Percentiles rank a stretch among this genome's conserved stretches.
These are phyloP conservation scores for Cercospora zeae-maydis DNA, from an alignment of 2,329 filamentous ascomycete species.

Conservation along the genomic window DNA sequence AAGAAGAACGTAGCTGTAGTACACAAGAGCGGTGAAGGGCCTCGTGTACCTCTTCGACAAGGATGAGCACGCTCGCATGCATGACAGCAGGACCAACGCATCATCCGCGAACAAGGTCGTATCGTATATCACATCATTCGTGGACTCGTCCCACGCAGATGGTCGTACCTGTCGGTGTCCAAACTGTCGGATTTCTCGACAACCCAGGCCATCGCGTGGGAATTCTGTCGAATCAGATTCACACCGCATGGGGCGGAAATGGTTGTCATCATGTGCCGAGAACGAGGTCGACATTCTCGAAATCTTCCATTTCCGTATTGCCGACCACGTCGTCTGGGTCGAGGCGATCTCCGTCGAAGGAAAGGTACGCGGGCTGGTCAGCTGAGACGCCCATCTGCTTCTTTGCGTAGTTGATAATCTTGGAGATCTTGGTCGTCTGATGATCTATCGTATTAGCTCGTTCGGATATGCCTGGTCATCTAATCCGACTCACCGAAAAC, in stretches of 20 bases:
- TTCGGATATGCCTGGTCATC: not conserved
- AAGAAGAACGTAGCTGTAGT: not conserved
- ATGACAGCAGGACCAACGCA: slow-evolving; percentile 4
- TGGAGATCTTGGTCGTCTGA: slow-evolving; percentile 57
- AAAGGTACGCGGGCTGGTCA: slow-evolving; percentile 57
- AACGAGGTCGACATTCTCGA: slow-evolving; percentile 72
- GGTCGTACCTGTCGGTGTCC: slow-evolving; percentile 6
- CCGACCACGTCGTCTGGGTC: slow-evolving; percentile 58
- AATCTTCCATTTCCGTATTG: slow-evolving; percentile 69
- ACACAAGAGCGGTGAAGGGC: slow-evolving; percentile 7
- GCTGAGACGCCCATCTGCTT: slow-evolving; percentile 50
- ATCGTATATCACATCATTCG: slow-evolving; percentile 8
- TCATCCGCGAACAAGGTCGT: slow-evolving; percentile 9
- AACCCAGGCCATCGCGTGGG: slow-evolving; percentile 3
- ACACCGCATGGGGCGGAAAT: not conserved
- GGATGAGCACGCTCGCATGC: slow-evolving; percentile 6
- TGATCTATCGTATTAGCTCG: slow-evolving; percentile 27
- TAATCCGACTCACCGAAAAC: slow-evolving; percentile 40
- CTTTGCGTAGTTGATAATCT: slow-evolving; percentile 61
- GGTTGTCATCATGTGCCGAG: slow-evolving; percentile 46
- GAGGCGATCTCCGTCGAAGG: slow-evolving; percentile 73
- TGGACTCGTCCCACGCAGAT: slow-evolving; percentile 5
- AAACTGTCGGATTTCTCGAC: slow-evolving; percentile 3
- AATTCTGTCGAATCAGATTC: not conserved
- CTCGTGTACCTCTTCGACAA: not conserved